A percentile compares a stretch with the other conserved stretches of the same genome.
These are phyloP conservation scores for Pterocarpus santalinus DNA, from an alignment of 306 rosid genomes.

Conservation along the genomic window DNA sequence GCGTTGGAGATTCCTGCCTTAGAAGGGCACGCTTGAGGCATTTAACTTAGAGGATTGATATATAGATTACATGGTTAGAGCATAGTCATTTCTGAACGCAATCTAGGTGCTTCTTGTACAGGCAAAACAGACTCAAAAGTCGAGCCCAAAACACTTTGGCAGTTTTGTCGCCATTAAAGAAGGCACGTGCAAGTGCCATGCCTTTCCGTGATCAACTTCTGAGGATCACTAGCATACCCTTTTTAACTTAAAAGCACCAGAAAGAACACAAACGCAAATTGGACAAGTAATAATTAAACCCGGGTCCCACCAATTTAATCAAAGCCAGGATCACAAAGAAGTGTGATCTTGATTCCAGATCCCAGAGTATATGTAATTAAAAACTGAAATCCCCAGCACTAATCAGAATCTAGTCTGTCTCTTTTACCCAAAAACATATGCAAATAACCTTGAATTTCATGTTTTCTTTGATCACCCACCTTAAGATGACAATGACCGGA, in stretches of 20 bases:
- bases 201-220: constrained; percentile 31
- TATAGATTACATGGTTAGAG: not conserved
- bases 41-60: not conserved
- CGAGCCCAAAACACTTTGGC: constrained; percentile 37
- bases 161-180: constrained; percentile 44
- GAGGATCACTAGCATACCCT: constrained; percentile 21
- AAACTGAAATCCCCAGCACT: constrained; percentile 43
- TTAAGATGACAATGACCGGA: constrained; percentile 27
- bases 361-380: not conserved
- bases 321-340: not conserved
- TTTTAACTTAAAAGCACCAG: constrained; percentile 6
- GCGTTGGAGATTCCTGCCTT: not conserved
- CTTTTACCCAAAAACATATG: constrained; percentile 10
- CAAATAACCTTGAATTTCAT: constrained; percentile 17
- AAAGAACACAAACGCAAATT: constrained; percentile 1
- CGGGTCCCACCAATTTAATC: constrained; percentile 35
- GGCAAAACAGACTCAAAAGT: constrained; percentile 14
- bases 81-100: constrained; percentile 19
- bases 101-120: constrained; percentile 12
- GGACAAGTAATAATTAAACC: not conserved
- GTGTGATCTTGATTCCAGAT: not conserved
- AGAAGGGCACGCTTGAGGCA: not conserved
- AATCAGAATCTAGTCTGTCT: constrained; percentile 41
- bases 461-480: constrained; percentile 23
- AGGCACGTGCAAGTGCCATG: constrained; percentile 45